Percentiles rank a stretch among this genome's conserved stretches.
These are phyloP conservation scores for Tylopilus plumbeoviolaceoides DNA, from an alignment of 768 basidiomycete species.

Conservation along the genomic window DNA sequence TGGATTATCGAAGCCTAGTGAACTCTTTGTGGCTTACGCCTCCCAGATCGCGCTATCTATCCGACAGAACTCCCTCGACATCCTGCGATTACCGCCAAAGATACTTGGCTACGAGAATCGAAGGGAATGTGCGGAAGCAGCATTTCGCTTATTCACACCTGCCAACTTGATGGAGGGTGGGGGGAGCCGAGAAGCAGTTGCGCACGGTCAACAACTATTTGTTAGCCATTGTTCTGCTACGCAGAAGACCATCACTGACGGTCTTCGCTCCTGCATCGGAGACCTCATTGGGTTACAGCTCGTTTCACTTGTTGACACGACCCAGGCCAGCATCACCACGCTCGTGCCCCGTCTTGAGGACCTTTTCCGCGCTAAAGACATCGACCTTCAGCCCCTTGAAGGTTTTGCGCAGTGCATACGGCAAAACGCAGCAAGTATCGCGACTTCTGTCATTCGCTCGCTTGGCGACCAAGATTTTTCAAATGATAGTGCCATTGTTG, in stretches of 20 bases:
- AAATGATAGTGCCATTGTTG: constrained; percentile 44
- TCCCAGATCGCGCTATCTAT: constrained; percentile 73
- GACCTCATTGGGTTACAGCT: constrained; percentile 65
- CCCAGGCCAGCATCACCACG: constrained; percentile 14
- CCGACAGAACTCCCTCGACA: constrained; percentile 43
- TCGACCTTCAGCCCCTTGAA: constrained; percentile 26
- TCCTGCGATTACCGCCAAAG: constrained; percentile 60
- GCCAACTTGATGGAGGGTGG: constrained; percentile 52
- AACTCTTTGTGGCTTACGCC: constrained; percentile 76
- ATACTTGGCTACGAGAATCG: constrained; percentile 74
- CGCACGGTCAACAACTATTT: constrained; percentile 46
- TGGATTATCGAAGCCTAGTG: constrained; percentile 55
- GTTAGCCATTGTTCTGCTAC: constrained; percentile 58
- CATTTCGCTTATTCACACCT: constrained; percentile 65
- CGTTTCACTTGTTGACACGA: constrained; percentile 41
- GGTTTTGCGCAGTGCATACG: constrained; percentile 36
- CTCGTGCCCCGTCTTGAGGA: constrained; percentile 32
- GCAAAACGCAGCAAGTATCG: constrained; percentile 52
- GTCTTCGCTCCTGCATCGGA: constrained; percentile 60
- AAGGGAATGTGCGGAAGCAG: constrained; percentile 61
- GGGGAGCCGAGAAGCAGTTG: constrained; percentile 21
- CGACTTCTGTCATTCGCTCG: constrained; percentile 54
- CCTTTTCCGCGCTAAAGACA: constrained; percentile 33
- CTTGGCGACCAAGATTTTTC: constrained; percentile 67
- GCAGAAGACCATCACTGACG: constrained; percentile 46